phyloP scores from a whole-genome alignment of 352 stramenopile genomes.

The Globisporangium heterothallicum region DNA sequence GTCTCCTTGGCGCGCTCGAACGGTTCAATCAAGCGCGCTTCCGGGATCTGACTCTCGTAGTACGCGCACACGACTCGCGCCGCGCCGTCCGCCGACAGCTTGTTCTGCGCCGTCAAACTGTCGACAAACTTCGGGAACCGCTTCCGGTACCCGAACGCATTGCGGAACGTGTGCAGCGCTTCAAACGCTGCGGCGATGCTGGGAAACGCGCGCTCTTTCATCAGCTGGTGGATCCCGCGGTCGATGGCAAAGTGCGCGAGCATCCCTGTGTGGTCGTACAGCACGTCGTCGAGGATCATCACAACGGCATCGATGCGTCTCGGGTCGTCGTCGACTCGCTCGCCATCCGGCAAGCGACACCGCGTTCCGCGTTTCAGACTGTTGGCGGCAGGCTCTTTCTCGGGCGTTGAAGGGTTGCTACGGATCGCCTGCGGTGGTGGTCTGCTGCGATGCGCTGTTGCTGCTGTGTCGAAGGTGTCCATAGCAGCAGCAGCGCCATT shows the following conservation, averaged over 20 bases:
- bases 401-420: constrained; percentile 1
- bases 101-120: constrained; percentile 48
- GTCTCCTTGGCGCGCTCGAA: constrained; percentile 50
- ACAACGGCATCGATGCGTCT: constrained; percentile 72
- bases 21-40: constrained; percentile 59
- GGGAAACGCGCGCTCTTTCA: constrained; percentile 61
- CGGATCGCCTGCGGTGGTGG: neutral
- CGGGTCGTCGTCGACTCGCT: constrained; percentile 29
- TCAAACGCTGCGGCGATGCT: constrained; percentile 62
- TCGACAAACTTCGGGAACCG: constrained; percentile 82
- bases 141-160: constrained; percentile 79
- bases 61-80: constrained; percentile 66
- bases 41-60: constrained; percentile 72
- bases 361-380: constrained; percentile 6
- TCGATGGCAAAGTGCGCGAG: constrained; percentile 78
- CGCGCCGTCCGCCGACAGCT: constrained; percentile 36
- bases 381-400: neutral
- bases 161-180: constrained; percentile 73
- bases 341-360: constrained; percentile 27
- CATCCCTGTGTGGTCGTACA: constrained; percentile 81
- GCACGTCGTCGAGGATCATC: constrained; percentile 84
- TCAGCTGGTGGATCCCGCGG: constrained; percentile 65
- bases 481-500: neutral
- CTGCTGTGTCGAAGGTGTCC: neutral
- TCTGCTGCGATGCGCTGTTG: neutral